Conservation (phyloP, 2,329 filamentous ascomycete genomes). For the Bipolaris victoriae region DNA sequence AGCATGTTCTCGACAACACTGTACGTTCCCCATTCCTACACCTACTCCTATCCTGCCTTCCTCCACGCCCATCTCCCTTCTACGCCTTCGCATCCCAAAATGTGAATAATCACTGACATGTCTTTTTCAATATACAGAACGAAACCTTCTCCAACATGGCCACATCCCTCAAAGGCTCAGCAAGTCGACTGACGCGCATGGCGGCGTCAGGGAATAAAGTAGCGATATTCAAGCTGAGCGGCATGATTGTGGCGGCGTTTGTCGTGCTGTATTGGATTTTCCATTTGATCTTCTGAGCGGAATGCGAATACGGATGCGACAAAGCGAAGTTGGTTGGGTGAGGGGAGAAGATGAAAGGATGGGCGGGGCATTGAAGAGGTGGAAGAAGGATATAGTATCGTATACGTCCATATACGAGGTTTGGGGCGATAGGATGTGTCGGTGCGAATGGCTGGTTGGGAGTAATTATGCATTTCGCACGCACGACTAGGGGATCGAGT, state of each 20-base stretch:
- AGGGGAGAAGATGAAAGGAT: neutral
- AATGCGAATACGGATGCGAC: neutral
- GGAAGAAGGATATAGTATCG: too few relatives aligned
- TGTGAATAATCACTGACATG: too few relatives aligned
- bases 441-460: too few relatives aligned
- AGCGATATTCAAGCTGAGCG: constrained; percentile 87
- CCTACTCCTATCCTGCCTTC: too few relatives aligned
- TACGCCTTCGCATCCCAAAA: too few relatives aligned
- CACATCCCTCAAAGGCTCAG: constrained; percentile 81
- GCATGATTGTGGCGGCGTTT: constrained; percentile 75
- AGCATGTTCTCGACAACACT: constrained; percentile 87
- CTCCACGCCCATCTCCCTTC: too few relatives aligned
- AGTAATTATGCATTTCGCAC: too few relatives aligned
- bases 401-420: too few relatives aligned
- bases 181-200: constrained; percentile 83
- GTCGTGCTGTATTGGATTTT: constrained; percentile 77
- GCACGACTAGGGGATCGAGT: too few relatives aligned
- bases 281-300: constrained; percentile 25
- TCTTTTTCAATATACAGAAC: constrained; percentile 57
- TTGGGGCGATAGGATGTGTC: too few relatives aligned
- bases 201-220: constrained; percentile 88
- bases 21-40: constrained; percentile 57
- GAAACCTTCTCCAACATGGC: constrained; percentile 92
- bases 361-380: neutral
- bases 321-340: neutral